Conservation (phyloP, 495 filamentous ascomycete genomes). For the Xylaria flabelliformis region DNA sequence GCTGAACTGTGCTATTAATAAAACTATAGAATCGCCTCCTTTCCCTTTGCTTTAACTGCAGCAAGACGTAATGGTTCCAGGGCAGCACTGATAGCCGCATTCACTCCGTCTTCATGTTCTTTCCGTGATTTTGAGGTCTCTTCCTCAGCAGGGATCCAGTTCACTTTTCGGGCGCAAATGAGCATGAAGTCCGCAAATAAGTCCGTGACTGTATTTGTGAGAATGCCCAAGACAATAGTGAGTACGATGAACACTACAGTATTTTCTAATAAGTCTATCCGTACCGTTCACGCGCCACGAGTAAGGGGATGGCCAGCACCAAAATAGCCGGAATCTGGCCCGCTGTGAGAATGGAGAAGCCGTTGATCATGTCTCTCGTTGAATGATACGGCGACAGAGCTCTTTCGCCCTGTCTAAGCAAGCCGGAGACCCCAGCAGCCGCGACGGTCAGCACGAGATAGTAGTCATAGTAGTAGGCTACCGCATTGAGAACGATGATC, state of each 20-base stretch:
- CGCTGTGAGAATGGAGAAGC: conserved; percentile 21
- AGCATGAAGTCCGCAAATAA: conserved; percentile 23
- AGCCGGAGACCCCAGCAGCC: conserved; percentile 17
- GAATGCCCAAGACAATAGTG: conserved; percentile 14
- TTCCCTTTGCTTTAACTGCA: neutral
- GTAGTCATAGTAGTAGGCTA: conserved; percentile 25
- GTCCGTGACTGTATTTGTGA: conserved; percentile 21
- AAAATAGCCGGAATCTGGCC: conserved; percentile 20
- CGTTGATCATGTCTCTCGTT: conserved; percentile 23
- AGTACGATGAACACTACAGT: conserved; percentile 12
- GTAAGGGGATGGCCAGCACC: conserved; percentile 18
- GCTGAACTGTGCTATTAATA: neutral
- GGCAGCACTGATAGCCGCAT: conserved; percentile 2
- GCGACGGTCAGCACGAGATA: conserved; percentile 22
- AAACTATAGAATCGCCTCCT: neutral
- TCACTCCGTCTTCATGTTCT: neutral
- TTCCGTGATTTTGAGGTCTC: neutral
- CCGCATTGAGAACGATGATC: conserved; percentile 17
- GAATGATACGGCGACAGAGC: conserved; percentile 23
- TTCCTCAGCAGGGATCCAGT: conserved; percentile 21
- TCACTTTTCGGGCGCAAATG: neutral
- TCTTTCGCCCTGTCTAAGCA: conserved; percentile 23
- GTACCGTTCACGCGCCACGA: conserved; percentile 18
- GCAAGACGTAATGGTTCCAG: conserved; percentile 5
- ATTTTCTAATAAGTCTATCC: conserved; percentile 3